A percentile compares a stretch with the other conserved stretches of the same genome.
Evolutionary conservation across 306 rosid species (phyloP).

Genomic region (Gynostemma pentaphyllum): DNA sequence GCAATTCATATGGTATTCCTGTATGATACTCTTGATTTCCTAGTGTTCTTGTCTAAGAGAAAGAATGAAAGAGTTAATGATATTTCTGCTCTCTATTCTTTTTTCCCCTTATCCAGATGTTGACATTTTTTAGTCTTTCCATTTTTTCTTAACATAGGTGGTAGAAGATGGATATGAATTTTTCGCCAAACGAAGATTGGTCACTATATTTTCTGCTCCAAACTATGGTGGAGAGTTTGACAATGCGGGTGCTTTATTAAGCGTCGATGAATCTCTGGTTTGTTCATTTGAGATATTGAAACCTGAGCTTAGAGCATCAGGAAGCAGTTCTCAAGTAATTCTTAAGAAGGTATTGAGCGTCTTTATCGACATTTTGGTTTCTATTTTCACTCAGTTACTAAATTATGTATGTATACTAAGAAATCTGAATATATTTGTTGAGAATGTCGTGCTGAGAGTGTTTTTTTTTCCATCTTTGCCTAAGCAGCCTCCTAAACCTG

Average conservation of each 20-base stretch:
- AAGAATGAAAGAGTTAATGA: not conserved
- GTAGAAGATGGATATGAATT: slow-evolving; percentile 77
- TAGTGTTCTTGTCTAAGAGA: not conserved
- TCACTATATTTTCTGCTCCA: slow-evolving; percentile 71
- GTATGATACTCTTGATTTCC: not conserved
- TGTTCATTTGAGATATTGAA: slow-evolving; percentile 64
- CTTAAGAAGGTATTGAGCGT: slow-evolving; percentile 37
- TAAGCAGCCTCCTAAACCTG: slow-evolving; percentile 13
- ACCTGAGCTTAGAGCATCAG: slow-evolving; percentile 32
- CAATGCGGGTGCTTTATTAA: slow-evolving; percentile 57
- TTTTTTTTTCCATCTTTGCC: not conserved
- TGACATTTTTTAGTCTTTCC: not conserved
- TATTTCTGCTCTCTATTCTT: not conserved
- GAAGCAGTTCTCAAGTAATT: slow-evolving; percentile 25
- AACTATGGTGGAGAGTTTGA: slow-evolving; percentile 71
- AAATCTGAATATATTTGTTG: not conserved
- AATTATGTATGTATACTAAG: not conserved
- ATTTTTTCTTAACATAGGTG: slow-evolving; percentile 23
- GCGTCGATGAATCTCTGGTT: slow-evolving; percentile 51
- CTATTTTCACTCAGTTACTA: not conserved
- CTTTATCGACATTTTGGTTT: not conserved
- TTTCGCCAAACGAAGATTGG: slow-evolving; percentile 52
- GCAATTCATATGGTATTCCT: not conserved
- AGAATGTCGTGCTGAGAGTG: not conserved
- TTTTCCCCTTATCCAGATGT: not conserved